A percentile compares a stretch with the other conserved stretches of the same genome.
phyloP scores from a whole-genome alignment of 257 asterid species.

The Nicotiana benthamiana region DNA sequence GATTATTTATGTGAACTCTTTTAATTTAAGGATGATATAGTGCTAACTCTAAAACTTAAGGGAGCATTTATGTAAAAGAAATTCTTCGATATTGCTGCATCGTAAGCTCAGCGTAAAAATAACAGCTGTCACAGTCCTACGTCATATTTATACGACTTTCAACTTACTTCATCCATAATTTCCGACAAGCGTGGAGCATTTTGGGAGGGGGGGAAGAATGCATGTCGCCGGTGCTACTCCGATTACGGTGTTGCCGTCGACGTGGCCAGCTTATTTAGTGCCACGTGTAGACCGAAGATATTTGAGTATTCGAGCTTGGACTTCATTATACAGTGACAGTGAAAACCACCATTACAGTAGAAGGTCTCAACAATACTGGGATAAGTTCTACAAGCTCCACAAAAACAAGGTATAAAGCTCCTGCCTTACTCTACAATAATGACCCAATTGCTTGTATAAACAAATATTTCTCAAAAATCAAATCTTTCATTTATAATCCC shows the following conservation, averaged over 20 bases:
- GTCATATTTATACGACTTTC: neutral
- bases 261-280: neutral
- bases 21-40: neutral
- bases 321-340: neutral
- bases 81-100: neutral
- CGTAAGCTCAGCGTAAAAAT: neutral
- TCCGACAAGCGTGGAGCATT: neutral
- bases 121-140: neutral
- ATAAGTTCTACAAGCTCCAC: constrained; percentile 69
- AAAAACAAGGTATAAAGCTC: constrained; percentile 46
- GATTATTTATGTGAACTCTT: neutral
- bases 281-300: neutral
- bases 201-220: neutral
- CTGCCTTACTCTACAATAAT: neutral
- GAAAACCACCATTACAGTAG: constrained; percentile 38
- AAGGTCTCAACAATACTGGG: constrained; percentile 46
- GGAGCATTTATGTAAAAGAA: neutral
- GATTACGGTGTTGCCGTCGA: neutral
- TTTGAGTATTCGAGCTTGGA: neutral
- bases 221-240: neutral
- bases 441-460: neutral
- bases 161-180: neutral
- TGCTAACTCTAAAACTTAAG: neutral
- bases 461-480: too few species aligned
- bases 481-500: neutral